These are phyloP conservation scores for Didymella arachidicola DNA, from an alignment of 2,329 filamentous ascomycete genomes.

Conservation along the genomic window DNA sequence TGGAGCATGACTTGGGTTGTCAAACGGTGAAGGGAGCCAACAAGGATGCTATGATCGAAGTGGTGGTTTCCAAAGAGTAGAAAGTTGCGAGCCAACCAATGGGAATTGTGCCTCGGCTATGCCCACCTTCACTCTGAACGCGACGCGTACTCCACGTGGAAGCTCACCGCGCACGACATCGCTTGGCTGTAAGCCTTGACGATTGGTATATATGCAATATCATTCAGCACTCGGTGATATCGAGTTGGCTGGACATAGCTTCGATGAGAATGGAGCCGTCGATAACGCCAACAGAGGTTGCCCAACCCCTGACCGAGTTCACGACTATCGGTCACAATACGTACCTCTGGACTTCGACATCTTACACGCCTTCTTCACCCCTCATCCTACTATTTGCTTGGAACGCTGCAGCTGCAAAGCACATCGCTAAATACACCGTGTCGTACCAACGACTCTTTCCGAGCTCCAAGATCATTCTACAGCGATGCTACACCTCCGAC, in stretches of 20 bases:
- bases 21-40: not conserved
- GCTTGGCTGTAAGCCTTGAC: not conserved
- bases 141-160: slow-evolving; percentile 2
- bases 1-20: not conserved
- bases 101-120: slow-evolving; percentile 18
- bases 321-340: slow-evolving; percentile 46
- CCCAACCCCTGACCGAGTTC: slow-evolving; percentile 42
- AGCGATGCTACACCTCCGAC: slow-evolving; percentile 41
- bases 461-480: slow-evolving; percentile 40
- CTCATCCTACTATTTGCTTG: slow-evolving; percentile 47
- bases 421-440: slow-evolving; percentile 50
- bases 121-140: not conserved
- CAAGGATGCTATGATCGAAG: not conserved
- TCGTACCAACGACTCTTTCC: slow-evolving; percentile 45
- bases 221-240: too few relatives aligned
- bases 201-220: not conserved
- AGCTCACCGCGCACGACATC: not conserved
- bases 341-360: slow-evolving; percentile 37
- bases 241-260: not conserved
- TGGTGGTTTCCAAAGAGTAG: not conserved
- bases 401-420: slow-evolving; percentile 47
- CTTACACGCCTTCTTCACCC: slow-evolving; percentile 21
- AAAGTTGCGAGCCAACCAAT: slow-evolving; percentile 23
- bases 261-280: slow-evolving; percentile 18
- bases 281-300: slow-evolving; percentile 10